These are phyloP conservation scores for Arxiozyma telluris DNA, from an alignment of 1,139 yeast species.

Conservation along the genomic window DNA sequence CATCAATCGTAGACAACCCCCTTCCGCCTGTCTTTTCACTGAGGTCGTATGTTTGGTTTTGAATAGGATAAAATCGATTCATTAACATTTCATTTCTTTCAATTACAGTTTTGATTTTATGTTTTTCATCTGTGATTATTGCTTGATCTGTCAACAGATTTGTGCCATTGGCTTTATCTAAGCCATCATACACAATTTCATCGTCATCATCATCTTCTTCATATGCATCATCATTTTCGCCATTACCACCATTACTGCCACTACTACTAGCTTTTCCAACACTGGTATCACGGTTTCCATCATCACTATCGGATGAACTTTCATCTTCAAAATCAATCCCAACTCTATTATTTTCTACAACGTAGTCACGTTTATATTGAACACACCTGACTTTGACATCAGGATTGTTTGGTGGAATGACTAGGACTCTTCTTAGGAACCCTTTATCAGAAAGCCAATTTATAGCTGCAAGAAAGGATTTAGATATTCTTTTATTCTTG, in stretches of 20 bases:
- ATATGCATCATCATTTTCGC: constrained; percentile 3
- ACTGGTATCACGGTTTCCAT: not conserved
- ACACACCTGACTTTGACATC: constrained; percentile 47
- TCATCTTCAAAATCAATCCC: constrained; percentile 23
- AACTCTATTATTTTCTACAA: constrained; percentile 20
- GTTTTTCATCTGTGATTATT: constrained; percentile 26
- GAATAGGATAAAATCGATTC: constrained; percentile 53
- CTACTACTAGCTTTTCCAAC: not conserved
- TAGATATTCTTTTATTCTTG: constrained; percentile 36
- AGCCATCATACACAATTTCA: constrained; percentile 24
- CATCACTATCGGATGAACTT: constrained; percentile 26
- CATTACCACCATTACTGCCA: not conserved
- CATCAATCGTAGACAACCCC: constrained; percentile 53
- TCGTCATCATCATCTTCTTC: constrained; percentile 22
- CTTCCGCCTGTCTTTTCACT: constrained; percentile 34
- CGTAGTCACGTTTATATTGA: constrained; percentile 46
- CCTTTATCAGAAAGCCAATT: constrained; percentile 44
- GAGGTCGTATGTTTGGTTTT: constrained; percentile 49
- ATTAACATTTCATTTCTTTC: constrained; percentile 26
- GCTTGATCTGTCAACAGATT: constrained; percentile 27
- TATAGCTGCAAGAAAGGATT: constrained; percentile 46
- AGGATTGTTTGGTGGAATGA: constrained; percentile 43
- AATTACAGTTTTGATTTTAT: constrained; percentile 12
- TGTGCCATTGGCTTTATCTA: constrained; percentile 29
- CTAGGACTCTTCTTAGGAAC: constrained; percentile 49